Conservation (phyloP, 257 asterid genomes). For the Cinchona pubescens region DNA sequence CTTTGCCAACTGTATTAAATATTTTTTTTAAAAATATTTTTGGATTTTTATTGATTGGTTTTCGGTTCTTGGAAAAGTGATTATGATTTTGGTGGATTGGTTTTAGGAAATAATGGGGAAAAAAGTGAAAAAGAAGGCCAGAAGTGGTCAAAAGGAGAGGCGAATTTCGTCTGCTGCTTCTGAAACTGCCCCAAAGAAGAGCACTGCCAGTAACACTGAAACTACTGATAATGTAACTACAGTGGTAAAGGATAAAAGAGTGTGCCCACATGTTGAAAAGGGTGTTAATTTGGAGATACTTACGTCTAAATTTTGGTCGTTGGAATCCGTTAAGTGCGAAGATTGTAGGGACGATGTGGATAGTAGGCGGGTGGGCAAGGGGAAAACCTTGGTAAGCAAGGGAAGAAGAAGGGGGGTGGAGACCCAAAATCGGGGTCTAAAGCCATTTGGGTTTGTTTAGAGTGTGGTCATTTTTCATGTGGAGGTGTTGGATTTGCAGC, state of each 20-base stretch:
- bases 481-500: slow-evolving; percentile 87
- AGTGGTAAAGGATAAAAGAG: slow-evolving; percentile 42
- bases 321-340: slow-evolving; percentile 54
- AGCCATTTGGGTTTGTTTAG: slow-evolving; percentile 85
- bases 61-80: background rate
- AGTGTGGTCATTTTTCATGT: slow-evolving; percentile 76
- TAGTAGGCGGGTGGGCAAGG: slow-evolving; percentile 52
- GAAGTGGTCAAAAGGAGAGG: slow-evolving; percentile 60
- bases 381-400: slow-evolving; percentile 63
- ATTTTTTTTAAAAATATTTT: background rate
- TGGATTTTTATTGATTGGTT: background rate
- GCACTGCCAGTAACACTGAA: slow-evolving; percentile 23
- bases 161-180: slow-evolving; percentile 36
- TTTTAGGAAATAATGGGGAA: slow-evolving; percentile 71
- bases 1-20: background rate
- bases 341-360: slow-evolving; percentile 61
- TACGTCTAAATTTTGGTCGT: slow-evolving; percentile 44
- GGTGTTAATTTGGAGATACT: slow-evolving; percentile 61
- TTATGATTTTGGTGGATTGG: slow-evolving; percentile 15
- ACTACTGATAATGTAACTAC: slow-evolving; percentile 35
- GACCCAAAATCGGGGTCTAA: slow-evolving; percentile 43
- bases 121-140: slow-evolving; percentile 64
- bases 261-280: slow-evolving; percentile 59
- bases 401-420: slow-evolving; percentile 56
- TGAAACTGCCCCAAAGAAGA: slow-evolving; percentile 22